phyloP scores from a whole-genome alignment of 306 rosid genomes.

The Senna siamea region DNA sequence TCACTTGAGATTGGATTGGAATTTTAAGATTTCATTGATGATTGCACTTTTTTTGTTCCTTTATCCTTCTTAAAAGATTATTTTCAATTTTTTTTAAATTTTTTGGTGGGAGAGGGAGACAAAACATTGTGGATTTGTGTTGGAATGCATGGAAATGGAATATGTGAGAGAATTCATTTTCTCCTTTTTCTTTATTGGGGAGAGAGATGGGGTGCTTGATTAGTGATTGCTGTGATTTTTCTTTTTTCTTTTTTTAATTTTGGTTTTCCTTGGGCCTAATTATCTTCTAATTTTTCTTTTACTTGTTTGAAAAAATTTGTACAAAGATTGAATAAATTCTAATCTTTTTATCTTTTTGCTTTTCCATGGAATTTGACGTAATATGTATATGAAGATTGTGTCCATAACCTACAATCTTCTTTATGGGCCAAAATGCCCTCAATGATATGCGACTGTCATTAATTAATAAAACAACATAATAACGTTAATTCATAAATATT shows the following conservation, averaged over 20 bases:
- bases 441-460: too few relatives aligned
- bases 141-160: constrained; percentile 42
- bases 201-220: background rate
- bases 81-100: constrained; percentile 32
- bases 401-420: too few relatives aligned
- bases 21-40: constrained; percentile 20
- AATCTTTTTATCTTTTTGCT: constrained; percentile 11
- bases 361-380: background rate
- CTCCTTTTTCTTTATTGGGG: constrained; percentile 26
- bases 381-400: background rate
- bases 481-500: too few relatives aligned
- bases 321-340: constrained; percentile 35
- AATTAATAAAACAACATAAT: too few relatives aligned
- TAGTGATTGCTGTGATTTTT: constrained; percentile 35
- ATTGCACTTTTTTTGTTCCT: constrained; percentile 12
- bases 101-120: constrained; percentile 35
- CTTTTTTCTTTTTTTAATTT: constrained; percentile 30
- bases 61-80: constrained; percentile 5
- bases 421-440: too few relatives aligned
- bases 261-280: constrained; percentile 29
- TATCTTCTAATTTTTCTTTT: constrained; percentile 29
- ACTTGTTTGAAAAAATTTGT: constrained; percentile 18
- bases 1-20: constrained; percentile 52
- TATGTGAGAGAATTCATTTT: constrained; percentile 39
- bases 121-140: constrained; percentile 45